phyloP scores from a whole-genome alignment of 495 filamentous ascomycete genomes.

The Penicillium mononematosum region DNA sequence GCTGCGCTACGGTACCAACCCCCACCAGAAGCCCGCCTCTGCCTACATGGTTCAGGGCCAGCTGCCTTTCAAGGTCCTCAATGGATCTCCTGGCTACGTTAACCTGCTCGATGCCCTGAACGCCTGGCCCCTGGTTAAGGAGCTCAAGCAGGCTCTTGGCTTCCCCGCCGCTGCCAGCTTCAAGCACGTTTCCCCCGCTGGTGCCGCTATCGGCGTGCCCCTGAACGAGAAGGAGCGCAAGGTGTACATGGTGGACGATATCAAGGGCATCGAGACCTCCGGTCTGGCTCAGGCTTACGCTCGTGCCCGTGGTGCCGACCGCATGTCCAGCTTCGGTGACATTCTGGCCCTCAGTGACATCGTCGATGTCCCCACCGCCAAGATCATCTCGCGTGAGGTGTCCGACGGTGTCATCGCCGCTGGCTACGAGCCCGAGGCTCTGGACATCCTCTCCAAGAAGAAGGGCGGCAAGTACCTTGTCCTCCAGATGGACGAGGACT shows the following conservation, averaged over 20 bases:
- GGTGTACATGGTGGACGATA: conserved; percentile 98
- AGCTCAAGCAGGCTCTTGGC: conserved; percentile 82
- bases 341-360: conserved; percentile 88
- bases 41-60: conserved; percentile 69
- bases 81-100: conserved; percentile 90
- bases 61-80: conserved; percentile 95
- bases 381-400: conserved; percentile 95
- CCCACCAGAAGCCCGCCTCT: conserved; percentile 93
- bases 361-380: conserved; percentile 87
- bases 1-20: conserved; percentile 93
- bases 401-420: conserved; percentile 96
- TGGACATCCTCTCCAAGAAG: conserved; percentile 94
- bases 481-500: conserved; percentile 88
- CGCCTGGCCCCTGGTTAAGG: conserved; percentile 94
- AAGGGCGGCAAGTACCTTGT: conserved; percentile 97
- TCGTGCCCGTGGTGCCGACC: conserved; percentile 88
- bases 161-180: conserved; percentile 95
- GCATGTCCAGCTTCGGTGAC: conserved; percentile 97
- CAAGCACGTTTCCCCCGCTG: conserved; percentile 98
- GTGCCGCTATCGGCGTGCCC: conserved; percentile 87
- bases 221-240: conserved; percentile 84
- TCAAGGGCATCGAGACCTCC: conserved; percentile 80
- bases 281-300: conserved; percentile 91
- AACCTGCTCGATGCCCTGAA: conserved; percentile 96
- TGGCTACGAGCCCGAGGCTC: conserved; percentile 75